phyloP scores from a whole-genome alignment of 129 eudicot species.

The sunflower (Helianthus annuus) region DNA sequence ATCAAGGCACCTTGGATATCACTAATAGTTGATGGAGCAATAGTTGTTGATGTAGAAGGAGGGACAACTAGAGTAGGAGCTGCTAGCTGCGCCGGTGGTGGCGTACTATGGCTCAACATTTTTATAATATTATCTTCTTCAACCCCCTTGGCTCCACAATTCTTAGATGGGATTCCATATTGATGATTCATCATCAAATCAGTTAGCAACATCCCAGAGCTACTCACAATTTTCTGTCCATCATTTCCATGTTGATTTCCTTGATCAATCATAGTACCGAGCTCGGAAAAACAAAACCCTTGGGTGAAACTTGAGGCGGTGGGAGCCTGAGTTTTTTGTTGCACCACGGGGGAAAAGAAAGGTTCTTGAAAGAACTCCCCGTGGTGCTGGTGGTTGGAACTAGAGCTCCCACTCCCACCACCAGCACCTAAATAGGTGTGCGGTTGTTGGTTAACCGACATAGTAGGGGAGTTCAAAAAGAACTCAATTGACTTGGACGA shows the following conservation, averaged over 20 bases:
- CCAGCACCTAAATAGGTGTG: slow-evolving; percentile 30
- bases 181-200: slow-evolving; percentile 62
- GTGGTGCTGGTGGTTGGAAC: slow-evolving; percentile 6
- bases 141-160: slow-evolving; percentile 24
- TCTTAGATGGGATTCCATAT: slow-evolving; percentile 28
- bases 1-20: slow-evolving; percentile 50
- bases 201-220: slow-evolving; percentile 44
- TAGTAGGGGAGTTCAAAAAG: slow-evolving; percentile 55
- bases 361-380: slow-evolving; percentile 57
- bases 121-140: slow-evolving; percentile 51
- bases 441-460: slow-evolving; percentile 62
- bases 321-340: slow-evolving; percentile 19
- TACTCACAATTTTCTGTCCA: slow-evolving; percentile 43
- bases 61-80: slow-evolving; percentile 28
- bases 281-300: slow-evolving; percentile 55
- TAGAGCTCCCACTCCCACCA: not conserved
- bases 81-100: slow-evolving; percentile 30
- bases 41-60: slow-evolving; percentile 29
- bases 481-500: slow-evolving; percentile 48
- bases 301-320: slow-evolving; percentile 30
- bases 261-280: slow-evolving; percentile 19
- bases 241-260: slow-evolving; percentile 21
- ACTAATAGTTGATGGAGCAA: slow-evolving; percentile 38
- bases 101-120: slow-evolving; percentile 35
- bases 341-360: slow-evolving; percentile 40